Evolutionary conservation across 2,329 filamentous ascomycete genomes (phyloP), one percentile per base, ranked within the genome.

Genomic region (Zymoseptoria pseudotritici): DNA sequence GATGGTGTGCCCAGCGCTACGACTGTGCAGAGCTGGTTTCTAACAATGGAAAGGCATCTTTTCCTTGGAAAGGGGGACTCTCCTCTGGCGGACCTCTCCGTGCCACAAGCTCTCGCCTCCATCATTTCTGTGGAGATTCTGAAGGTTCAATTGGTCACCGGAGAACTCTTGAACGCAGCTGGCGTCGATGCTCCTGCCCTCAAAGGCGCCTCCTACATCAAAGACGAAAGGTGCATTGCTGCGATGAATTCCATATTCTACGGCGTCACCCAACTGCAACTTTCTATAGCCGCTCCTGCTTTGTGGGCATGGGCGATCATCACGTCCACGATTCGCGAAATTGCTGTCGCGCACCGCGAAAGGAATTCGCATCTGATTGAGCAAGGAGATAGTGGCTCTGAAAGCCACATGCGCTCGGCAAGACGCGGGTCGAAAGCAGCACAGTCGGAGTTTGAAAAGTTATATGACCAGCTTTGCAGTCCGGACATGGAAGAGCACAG

Each of bases 221-320:
- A 87, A 19, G 86, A 89, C 55, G 82, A 85, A 2, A 81, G 85
- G 6, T 83, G 88, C 20, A 79, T 96, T n/a, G 82, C 84, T 54
- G 82, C 86, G 57, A 82, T 96, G 13, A 90, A 93, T 66, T 82
- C 83, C 56, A 82, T 87, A n/a, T 80, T 96, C 36, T 75, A 87
- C 22, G 77, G 79, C 58, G 83, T 86, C 7, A 82, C 84, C 11
- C 79, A 79, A 26, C 71, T 75, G 20, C 81, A 81, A 17, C 79
- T 83, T n/a, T 77, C 80, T 46, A 83, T 84, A 42, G 88, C 89
- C 20, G 85, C 84, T 58, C 90, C 90, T 1, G 85, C 89, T 19
- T 82, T 90, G 20, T 89, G 95, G 65, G 84, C 89, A 2, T 97
- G 92, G 92, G 85, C 87, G 3, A 78, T 93, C 54, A 83, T 96